Conservation (phyloP, 176 grass and related monocot species). For the Calamus simplicifolius region DNA sequence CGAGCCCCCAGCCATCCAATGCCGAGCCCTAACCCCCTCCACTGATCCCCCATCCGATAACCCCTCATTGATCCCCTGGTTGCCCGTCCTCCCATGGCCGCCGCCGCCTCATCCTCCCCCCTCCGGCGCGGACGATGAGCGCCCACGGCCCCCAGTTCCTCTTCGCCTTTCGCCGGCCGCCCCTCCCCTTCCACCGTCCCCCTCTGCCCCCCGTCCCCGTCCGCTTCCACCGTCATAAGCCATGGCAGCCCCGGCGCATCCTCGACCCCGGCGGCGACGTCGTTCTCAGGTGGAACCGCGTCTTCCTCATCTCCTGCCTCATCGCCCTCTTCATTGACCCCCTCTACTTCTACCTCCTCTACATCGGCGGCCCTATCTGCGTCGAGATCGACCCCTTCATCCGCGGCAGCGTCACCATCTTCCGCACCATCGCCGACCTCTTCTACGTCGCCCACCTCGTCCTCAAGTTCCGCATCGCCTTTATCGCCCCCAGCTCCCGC, state of each 20-base stretch:
- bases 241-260: slow-evolving; percentile 65
- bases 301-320: slow-evolving; percentile 77
- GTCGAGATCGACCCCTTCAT: slow-evolving; percentile 56
- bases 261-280: slow-evolving; percentile 82
- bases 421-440: slow-evolving; percentile 62
- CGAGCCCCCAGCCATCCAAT: background rate
- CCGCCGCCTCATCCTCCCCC: background rate
- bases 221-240: slow-evolving; percentile 14
- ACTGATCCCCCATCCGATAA: background rate
- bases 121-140: slow-evolving; percentile 10
- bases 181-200: background rate
- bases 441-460: slow-evolving; percentile 81
- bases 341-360: slow-evolving; percentile 91
- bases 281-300: slow-evolving; percentile 71
- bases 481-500: slow-evolving; percentile 71
- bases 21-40: background rate
- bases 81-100: background rate
- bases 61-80: background rate
- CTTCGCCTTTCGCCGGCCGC: background rate
- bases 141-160: background rate
- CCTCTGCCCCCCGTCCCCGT: background rate
- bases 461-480: slow-evolving; percentile 90
- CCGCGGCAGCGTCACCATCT: slow-evolving; percentile 43
- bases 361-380: slow-evolving; percentile 32
- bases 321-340: slow-evolving; percentile 79